Evolutionary conservation across 2,329 filamentous ascomycete species (phyloP), one percentile per base, ranked within the genome.

Genomic region (Fonsecaea multimorphosa): DNA sequence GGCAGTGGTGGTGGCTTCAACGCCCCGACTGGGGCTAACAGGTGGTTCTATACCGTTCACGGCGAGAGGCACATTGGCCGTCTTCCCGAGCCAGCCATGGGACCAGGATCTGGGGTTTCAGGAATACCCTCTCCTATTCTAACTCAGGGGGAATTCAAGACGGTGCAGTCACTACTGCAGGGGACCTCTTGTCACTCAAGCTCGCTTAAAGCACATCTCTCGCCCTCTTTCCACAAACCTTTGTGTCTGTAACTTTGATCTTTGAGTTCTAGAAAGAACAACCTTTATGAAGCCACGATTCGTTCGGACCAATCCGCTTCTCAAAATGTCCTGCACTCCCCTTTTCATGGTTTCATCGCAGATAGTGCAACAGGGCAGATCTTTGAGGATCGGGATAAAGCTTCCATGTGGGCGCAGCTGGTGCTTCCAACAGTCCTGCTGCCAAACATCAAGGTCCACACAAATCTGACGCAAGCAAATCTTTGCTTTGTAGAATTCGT

Each of bases 41-140:
- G 27, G 19, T 29, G 11, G 14, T 58, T 12, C 55, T 44, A 51
- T 49, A 1, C 19, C 57, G 5, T 49, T 49, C 44, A 27, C 44
- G n/a, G 40, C 7, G 40, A 46, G 40, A 46, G 22, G 22, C 51
- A 36, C 40, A 16, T 24, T 53, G 22, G 31, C 58, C 58, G 58
- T 29, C 29, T 22, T 52, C 52, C 49, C 53, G 38, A 57, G 38
- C n/a, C 57, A 60, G 62, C 57, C 57, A 64, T 27, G 29, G 3
- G 19, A 53, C 38, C 19, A 44, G 62, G 62, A 24, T 40, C n/a
- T 29, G 36, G n/a, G 36, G 62, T 64, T 64, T 64, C 56, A 61
- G 19, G 32, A 38, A 56, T 64, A 38, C 57, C 56, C 44, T 27
- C 51, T 22, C 19, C 44, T 58, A 27, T 56, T 22, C 58, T 52